phyloP scores from a whole-genome alignment of 2,329 filamentous ascomycete species.

The Pseudogymnoascus sp. region DNA sequence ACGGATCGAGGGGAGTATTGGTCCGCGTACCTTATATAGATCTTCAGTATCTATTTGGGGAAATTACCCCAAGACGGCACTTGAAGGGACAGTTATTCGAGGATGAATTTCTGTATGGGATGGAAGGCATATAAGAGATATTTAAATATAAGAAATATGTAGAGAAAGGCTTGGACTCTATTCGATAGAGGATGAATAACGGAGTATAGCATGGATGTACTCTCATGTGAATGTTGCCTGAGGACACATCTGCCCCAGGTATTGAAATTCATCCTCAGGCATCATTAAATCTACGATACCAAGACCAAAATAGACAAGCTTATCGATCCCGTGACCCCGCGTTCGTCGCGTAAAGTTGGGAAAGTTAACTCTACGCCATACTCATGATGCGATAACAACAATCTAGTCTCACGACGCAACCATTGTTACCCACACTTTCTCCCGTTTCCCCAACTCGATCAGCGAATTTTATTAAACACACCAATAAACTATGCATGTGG shows the following conservation, averaged over 20 bases:
- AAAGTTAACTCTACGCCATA: background rate
- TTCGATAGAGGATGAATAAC: background rate
- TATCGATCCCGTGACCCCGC: background rate
- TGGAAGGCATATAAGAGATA: background rate
- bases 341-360: background rate
- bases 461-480: background rate
- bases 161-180: background rate
- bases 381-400: slow-evolving; percentile 1
- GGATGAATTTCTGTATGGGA: background rate
- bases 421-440: background rate
- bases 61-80: background rate
- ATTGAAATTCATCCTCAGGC: background rate
- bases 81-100: background rate
- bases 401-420: background rate
- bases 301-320: background rate
- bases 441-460: background rate
- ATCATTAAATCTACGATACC: background rate
- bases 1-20: background rate
- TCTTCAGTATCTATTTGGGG: background rate
- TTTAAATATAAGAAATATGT: background rate
- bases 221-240: background rate
- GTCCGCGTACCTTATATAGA: background rate
- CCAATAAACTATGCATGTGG: background rate
- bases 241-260: background rate
- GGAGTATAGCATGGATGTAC: background rate